Percentiles rank a stretch among this genome's conserved stretches.
Conservation (phyloP, 345 rosid genomes). For the Eucalyptus fibrosa region DNA sequence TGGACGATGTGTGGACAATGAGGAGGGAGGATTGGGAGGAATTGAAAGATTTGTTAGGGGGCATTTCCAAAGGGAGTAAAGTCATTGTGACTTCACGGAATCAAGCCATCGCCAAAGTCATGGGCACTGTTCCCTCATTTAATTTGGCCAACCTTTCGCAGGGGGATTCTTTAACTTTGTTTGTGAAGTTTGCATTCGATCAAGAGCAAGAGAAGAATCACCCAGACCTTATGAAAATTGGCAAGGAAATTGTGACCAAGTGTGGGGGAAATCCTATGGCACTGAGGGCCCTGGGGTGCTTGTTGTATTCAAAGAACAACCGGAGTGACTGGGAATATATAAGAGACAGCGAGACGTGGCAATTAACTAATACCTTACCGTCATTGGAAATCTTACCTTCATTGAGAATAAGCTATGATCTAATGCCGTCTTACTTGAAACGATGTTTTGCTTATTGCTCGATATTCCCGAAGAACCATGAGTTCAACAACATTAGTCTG, state of each 20-base stretch:
- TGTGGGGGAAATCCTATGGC: constrained; percentile 18
- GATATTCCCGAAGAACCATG: accelerated
- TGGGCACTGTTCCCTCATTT: not conserved
- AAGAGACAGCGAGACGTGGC: accelerated
- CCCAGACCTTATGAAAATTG: not conserved
- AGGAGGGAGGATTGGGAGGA: not conserved
- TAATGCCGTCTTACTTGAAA: not conserved
- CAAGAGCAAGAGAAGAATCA: not conserved
- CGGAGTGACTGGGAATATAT: accelerated
- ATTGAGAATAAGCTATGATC: not conserved
- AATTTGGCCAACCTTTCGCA: not conserved
- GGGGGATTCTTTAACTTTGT: constrained; percentile 1
- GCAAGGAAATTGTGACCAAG: constrained; percentile 6
- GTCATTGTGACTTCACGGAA: constrained; percentile 1
- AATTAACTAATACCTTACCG: no score
- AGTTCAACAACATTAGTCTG: accelerated
- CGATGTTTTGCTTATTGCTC: not conserved
- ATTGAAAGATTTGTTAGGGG: not conserved
- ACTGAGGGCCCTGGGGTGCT: not conserved
- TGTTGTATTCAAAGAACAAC: not conserved
- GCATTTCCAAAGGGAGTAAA: not conserved
- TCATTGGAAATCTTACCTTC: not conserved
- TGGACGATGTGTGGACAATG: not conserved
- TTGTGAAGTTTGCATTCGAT: not conserved
- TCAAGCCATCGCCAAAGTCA: not conserved